Evolutionary conservation across 192 early-diverging fungal species (phyloP), one percentile per base, ranked within the genome.

Genomic region (Coemansia reversa): DNA sequence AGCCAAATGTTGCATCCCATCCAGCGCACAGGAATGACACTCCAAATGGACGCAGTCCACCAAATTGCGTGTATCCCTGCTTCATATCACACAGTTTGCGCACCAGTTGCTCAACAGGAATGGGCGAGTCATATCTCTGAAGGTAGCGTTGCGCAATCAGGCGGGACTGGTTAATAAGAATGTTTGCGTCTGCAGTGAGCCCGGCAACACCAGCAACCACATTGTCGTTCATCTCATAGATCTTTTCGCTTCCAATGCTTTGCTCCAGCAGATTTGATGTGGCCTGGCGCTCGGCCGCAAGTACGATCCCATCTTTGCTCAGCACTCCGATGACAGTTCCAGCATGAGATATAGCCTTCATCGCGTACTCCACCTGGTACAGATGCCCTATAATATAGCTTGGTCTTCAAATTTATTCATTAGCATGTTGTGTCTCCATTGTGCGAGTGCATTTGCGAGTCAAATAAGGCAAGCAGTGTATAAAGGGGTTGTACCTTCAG

Each of bases 361-460:
- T 98, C 23, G 97, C 97, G 79, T 99, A 98, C 84, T 99, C 97
- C 61, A 99, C 97, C 84, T 99, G 97, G 82, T 97, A 95, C 51
- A 99, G 82, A n/a, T 94, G 88, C 39, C 95, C 95, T 97, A 79
- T 12, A 66, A 7, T 3, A 42, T 20, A 56, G 50, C 35, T 28
- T 8, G 19, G 23, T 51, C 6, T 35, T 14, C 22, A 8, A 7
- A 27, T 32, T 52, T 58, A 51, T 28, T 9, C 24, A 32, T 55
- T 51, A 54, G 55, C 12, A 45, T 11, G 14, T 16, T 45, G 39
- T 16, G 12, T 4, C 14, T 14, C 12, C 39, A 45, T 45, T 16
- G 39, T 45, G 14, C 14, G 39, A 45, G 14, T 45, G 14, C 39
- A 45, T 45, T 45, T 60, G 30, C 19, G 19, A 45, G 11, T 14